phyloP scores from a whole-genome alignment of 768 basidiomycete species.

The Gloeopeniophorella convolvens region DNA sequence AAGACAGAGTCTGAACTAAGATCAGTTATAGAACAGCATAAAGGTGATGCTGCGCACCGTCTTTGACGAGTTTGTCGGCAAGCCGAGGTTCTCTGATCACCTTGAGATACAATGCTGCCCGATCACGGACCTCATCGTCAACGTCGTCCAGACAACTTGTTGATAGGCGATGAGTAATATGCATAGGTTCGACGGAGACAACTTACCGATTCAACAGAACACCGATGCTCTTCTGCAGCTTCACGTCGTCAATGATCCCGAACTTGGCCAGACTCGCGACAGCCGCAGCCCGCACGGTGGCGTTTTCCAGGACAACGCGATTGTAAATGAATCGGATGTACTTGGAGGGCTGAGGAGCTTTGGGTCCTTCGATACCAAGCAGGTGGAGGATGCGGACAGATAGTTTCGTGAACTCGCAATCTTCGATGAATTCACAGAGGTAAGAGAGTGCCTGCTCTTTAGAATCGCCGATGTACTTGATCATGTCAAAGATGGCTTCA shows the following conservation, averaged over 20 bases:
- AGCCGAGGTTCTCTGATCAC: constrained; percentile 73
- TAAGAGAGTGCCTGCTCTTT: constrained; percentile 98
- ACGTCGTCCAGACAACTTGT: constrained; percentile 92
- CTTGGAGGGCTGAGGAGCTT: constrained; percentile 93
- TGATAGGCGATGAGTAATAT: neutral
- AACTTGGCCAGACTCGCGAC: constrained; percentile 95
- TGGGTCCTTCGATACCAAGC: constrained; percentile 93
- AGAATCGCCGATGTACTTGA: constrained; percentile 92
- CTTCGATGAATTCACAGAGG: constrained; percentile 99
- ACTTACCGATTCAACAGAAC: constrained; percentile 79
- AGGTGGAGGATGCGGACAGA: constrained; percentile 95
- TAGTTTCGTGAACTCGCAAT: constrained; percentile 99
- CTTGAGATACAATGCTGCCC: constrained; percentile 90
- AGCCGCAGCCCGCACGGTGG: constrained; percentile 94
- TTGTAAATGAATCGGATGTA: constrained; percentile 99
- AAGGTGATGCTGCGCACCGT: constrained; percentile 48
- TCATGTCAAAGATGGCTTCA: constrained; percentile 99
- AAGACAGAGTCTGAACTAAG: constrained; percentile 75
- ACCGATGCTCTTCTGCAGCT: constrained; percentile 77
- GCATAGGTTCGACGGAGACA: constrained; percentile 4
- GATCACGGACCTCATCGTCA: constrained; percentile 97
- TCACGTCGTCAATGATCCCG: constrained; percentile 75
- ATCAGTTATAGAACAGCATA: neutral
- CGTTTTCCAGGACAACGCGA: constrained; percentile 96
- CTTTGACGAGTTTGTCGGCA: constrained; percentile 84